Conservation (phyloP, 768 basidiomycete species). For the Dendrothele bispora region DNA sequence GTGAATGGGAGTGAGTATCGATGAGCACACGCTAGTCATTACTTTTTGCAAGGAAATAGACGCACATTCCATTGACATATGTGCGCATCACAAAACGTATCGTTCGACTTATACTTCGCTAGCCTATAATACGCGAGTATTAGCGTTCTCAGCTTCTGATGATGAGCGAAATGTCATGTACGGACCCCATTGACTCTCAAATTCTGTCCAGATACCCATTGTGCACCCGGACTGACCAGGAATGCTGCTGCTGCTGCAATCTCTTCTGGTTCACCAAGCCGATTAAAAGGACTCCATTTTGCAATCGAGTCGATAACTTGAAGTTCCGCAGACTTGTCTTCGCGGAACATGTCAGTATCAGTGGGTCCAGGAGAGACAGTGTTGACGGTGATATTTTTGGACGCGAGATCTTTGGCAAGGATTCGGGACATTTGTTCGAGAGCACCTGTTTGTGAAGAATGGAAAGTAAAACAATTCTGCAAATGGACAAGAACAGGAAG, state of each 20-base stretch:
- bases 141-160: too few species aligned
- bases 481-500: neutral
- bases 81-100: too few species aligned
- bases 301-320: slow-evolving; percentile 48
- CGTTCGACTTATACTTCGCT: too few species aligned
- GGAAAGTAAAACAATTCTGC: too few species aligned
- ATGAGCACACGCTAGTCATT: too few species aligned
- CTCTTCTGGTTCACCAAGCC: slow-evolving; percentile 51
- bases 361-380: slow-evolving; percentile 55
- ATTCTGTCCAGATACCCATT: slow-evolving; percentile 61
- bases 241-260: slow-evolving; percentile 55
- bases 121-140: too few species aligned
- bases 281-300: slow-evolving; percentile 43
- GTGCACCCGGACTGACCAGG: slow-evolving; percentile 48
- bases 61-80: too few species aligned
- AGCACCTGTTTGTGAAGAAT: too few species aligned
- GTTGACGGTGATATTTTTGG: slow-evolving; percentile 55
- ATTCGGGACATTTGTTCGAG: slow-evolving; percentile 59
- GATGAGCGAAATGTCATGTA: too few species aligned
- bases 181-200: slow-evolving; percentile 57
- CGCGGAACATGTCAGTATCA: slow-evolving; percentile 55
- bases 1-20: too few species aligned
- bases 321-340: slow-evolving; percentile 46
- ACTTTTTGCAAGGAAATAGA: too few species aligned
- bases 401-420: slow-evolving; percentile 57